Conservation (phyloP, 148 eudicot species). For the Arbutus unedo region DNA sequence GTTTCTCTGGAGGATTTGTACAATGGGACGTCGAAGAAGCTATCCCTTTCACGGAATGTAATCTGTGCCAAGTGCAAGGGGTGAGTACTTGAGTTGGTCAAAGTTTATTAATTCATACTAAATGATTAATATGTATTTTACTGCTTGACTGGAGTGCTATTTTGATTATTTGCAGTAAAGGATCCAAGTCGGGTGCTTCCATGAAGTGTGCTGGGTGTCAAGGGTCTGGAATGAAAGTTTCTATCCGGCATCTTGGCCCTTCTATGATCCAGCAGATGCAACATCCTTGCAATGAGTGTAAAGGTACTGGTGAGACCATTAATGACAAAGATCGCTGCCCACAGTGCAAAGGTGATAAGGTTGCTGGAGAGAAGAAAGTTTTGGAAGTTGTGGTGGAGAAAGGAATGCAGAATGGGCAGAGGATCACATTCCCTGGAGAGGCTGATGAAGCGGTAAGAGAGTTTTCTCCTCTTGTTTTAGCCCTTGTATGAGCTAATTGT, state of each 20-base stretch:
- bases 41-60: slow-evolving; percentile 49
- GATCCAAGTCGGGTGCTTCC: slow-evolving; percentile 57
- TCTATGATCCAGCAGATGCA: slow-evolving; percentile 65
- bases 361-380: slow-evolving; percentile 49
- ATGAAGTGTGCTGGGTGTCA: slow-evolving; percentile 51
- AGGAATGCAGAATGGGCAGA: slow-evolving; percentile 58
- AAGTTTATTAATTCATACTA: not conserved
- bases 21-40: slow-evolving; percentile 51
- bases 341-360: slow-evolving; percentile 56
- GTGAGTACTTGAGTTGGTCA: slow-evolving; percentile 21
- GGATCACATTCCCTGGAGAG: slow-evolving; percentile 48
- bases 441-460: slow-evolving; percentile 52
- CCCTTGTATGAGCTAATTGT: not conserved
- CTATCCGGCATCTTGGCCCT: slow-evolving; percentile 50
- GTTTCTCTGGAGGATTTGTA: slow-evolving; percentile 52
- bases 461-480: not conserved
- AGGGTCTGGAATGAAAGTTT: slow-evolving; percentile 55
- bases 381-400: slow-evolving; percentile 49
- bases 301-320: slow-evolving; percentile 55
- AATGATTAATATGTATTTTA: not conserved
- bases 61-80: slow-evolving; percentile 55
- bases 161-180: slow-evolving; percentile 34
- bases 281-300: slow-evolving; percentile 54
- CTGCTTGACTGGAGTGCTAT: not conserved
- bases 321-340: slow-evolving; percentile 52